A percentile compares a stretch with the other conserved stretches of the same genome.
These are phyloP conservation scores for Fomitopsis serialis DNA, from an alignment of 768 basidiomycete species.

Conservation along the genomic window DNA sequence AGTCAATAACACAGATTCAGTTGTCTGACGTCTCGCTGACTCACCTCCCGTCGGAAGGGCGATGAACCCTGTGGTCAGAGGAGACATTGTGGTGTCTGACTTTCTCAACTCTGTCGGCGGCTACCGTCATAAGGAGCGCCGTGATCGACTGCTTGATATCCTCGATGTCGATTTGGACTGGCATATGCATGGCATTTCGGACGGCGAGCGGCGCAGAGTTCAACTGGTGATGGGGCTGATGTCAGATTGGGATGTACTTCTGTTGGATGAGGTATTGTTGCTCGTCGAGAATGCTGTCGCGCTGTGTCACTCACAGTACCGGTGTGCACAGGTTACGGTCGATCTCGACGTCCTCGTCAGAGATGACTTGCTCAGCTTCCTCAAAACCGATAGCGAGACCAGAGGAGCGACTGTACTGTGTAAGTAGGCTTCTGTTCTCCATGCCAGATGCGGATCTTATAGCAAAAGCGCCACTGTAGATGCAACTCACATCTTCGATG, in stretches of 20 bases:
- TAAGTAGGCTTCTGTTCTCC: slow-evolving; percentile 29
- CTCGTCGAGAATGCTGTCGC: not conserved
- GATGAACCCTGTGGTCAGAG: slow-evolving; percentile 92
- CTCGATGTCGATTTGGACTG: slow-evolving; percentile 94
- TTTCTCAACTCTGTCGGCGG: slow-evolving; percentile 98
- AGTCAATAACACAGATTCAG: too few relatives aligned
- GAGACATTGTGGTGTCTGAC: slow-evolving; percentile 86
- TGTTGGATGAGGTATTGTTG: slow-evolving; percentile 80
- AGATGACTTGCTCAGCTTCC: slow-evolving; percentile 82
- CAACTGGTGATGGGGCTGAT: slow-evolving; percentile 97
- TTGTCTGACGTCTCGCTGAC: not conserved
- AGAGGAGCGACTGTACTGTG: slow-evolving; percentile 88
- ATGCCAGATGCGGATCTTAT: slow-evolving; percentile 7
- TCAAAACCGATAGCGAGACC: slow-evolving; percentile 72
- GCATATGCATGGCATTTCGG: slow-evolving; percentile 94
- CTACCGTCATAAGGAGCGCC: slow-evolving; percentile 84
- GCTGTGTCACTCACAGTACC: not conserved
- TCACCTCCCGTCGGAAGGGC: slow-evolving; percentile 49
- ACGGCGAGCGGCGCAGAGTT: slow-evolving; percentile 89
- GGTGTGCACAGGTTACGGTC: slow-evolving; percentile 71
- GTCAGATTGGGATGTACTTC: slow-evolving; percentile 87
- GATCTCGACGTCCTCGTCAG: slow-evolving; percentile 96
- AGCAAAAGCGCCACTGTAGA: slow-evolving; percentile 44
- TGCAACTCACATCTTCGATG: slow-evolving; percentile 97
- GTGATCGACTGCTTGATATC: slow-evolving; percentile 83